Base-by-base conservation (phyloP, 2,329 filamentous ascomycete genomes). In the Penicillium paneum region DNA sequence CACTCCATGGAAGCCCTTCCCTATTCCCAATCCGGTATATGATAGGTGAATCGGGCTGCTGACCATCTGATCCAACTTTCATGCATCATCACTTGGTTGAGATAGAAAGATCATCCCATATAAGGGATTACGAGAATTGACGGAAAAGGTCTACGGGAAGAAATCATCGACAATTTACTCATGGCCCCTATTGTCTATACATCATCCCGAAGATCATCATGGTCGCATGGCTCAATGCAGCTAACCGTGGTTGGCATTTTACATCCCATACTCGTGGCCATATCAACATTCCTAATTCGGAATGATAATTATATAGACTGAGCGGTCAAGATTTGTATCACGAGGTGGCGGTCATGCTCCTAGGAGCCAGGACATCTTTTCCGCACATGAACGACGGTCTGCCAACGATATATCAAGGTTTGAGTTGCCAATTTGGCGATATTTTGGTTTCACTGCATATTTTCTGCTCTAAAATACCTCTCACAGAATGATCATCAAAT, bases 271-370 rank as follows among this genome's bases (percentile, higher is more conserved):
- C 39, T 35, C 39, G 43, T 38, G 26, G 42, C 15, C 10, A 17
- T 31, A 17, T 17, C 28, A 28, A 36, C 5, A n/a, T n/a, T n/a
- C 12, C 31, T 36, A 12, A 35, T 6, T 10, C 17, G 28, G 7
- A 10, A 21, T 13, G n/a, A 50, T 19, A 35, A 34, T 42, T 24
- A 31, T 36, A 34, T 49, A n/a, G 11, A 19, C 31, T 34, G 7
- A 26, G 38, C 34, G 28, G 28, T 32, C 34, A 32, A 52, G 8
- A 32, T 24, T 24, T 17, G 60, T 62, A 52, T 57, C 52, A 62
- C 61, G 55, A 58, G 60, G 67, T 70, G 66, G 68, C 64, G 64
- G 67, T 67, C 69, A 71, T 71, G 67, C 64, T 61, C 50, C 60
- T 60, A 51, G 53, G 57, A 54, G 41, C 60, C 59, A 51, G 53